A percentile compares a stretch with the other conserved stretches of the same genome.
phyloP scores from a whole-genome alignment of 352 stramenopile genomes.

The Phytophthora podocarpi region DNA sequence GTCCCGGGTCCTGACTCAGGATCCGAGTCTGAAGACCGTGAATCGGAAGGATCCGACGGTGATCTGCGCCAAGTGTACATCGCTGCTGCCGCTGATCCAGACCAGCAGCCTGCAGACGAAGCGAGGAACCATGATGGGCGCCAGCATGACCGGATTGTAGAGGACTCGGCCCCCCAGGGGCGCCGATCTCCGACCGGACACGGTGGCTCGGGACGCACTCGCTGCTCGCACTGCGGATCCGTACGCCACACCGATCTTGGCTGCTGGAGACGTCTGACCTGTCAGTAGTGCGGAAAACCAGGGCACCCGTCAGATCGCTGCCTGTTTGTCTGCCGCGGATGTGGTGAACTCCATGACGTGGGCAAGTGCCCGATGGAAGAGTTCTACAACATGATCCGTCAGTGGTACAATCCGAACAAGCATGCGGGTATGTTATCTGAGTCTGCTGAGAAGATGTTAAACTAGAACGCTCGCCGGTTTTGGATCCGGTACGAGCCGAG shows the following conservation, averaged over 20 bases:
- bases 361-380: neutral
- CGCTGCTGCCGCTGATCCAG: too few species aligned
- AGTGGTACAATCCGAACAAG: neutral
- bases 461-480: slow-evolving; percentile 15
- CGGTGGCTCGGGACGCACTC: neutral
- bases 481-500: slow-evolving; percentile 9
- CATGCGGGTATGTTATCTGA: neutral
- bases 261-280: neutral
- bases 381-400: neutral
- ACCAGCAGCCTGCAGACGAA: too few species aligned
- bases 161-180: too few species aligned
- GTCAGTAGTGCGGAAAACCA: neutral
- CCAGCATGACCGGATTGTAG: too few species aligned
- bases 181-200: too few species aligned
- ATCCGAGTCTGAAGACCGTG: too few species aligned
- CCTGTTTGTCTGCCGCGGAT: neutral
- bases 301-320: neutral
- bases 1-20: too few species aligned
- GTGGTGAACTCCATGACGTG: too few species aligned
- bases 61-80: too few species aligned
- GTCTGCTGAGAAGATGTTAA: slow-evolving; percentile 7
- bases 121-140: too few species aligned
- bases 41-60: too few species aligned
- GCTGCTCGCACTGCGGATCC: neutral
- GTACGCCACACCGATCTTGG: neutral